Evolutionary conservation across 345 rosid species (phyloP).

Genomic region (Pelargonium nanum): DNA sequence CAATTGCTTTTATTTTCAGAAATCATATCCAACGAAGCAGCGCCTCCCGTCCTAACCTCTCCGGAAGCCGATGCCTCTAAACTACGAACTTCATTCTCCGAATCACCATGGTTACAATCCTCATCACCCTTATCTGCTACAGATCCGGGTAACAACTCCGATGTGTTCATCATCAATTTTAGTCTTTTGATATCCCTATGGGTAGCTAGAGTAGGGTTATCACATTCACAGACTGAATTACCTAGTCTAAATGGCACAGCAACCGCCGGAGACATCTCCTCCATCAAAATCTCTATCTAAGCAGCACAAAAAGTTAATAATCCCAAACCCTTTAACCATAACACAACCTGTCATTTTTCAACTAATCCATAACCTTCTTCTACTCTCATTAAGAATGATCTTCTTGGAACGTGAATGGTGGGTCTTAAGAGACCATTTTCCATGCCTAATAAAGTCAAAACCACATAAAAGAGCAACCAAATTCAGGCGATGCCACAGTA

Average conservation of each 20-base stretch:
- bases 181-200: conserved; percentile 28
- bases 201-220: conserved; percentile 26
- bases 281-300: conserved; percentile 46
- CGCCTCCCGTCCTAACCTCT: conserved; percentile 17
- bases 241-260: conserved; percentile 46
- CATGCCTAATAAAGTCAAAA: conserved; percentile 29
- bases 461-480: conserved; percentile 19
- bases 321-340: conserved; percentile 25
- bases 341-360: conserved; percentile 42
- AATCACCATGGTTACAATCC: conserved; percentile 26
- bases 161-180: conserved; percentile 27
- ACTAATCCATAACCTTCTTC: conserved; percentile 31
- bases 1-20: conserved; percentile 28
- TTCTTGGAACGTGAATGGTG: conserved; percentile 19
- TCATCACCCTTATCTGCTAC: conserved; percentile 20
- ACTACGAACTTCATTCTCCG: conserved; percentile 27
- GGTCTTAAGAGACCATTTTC: conserved; percentile 27
- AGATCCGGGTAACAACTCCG: conserved; percentile 34
- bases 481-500: conserved; percentile 17
- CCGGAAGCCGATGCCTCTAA: conserved; percentile 13
- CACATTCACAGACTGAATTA: conserved; percentile 36
- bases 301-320: conserved; percentile 33
- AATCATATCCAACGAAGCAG: conserved; percentile 29
- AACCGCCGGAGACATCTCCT: conserved; percentile 46
- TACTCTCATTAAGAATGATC: conserved; percentile 20